Base-by-base conservation (phyloP, 768 basidiomycete genomes). In the Pleurotus cornucopiae region DNA sequence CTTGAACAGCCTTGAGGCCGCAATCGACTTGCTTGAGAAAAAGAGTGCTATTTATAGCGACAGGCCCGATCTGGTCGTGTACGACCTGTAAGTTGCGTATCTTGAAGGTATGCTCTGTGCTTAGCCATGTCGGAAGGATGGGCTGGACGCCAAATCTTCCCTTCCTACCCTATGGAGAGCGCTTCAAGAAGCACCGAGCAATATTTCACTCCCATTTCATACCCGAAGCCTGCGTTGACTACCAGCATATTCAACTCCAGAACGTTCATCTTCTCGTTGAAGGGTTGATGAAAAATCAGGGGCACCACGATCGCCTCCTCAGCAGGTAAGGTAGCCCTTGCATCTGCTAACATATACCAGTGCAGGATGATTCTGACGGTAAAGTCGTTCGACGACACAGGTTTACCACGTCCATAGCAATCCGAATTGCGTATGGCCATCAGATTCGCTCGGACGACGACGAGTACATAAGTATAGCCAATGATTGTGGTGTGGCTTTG, bases 181-280 rank as follows among this genome's bases (percentile, higher is more conserved):
- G 60, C 5, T 67, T 67, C 59, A 59, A 55, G 2, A 54, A 47
- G 14, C 65, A 66, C 51, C 56, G 66, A 45, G 56, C 55, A 34
- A 54, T 65, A 38, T 57, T 65, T 23, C 60, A 67, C 34, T 57
- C 61, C 18, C 60, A 62, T 41, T 59, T 66, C 30, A 68, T 55
- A 41, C 59, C 58, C 12, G 57, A 58, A 16, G 60, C 64, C 25
- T 62, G 69, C 23, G 51, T 57, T 43, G 49, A 62, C 5, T 69
- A 70, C 57, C 56, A 60, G 11, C 59, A 61, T n/a, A 60, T 70
- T 25, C 65, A 70, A 46, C 64, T 69, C 45, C 46, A 56, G 21
- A 69, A 73, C 60, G 73, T 69, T 1, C 63, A 60, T 13, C 57
- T 63, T n/a, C 69, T 77, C 41, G 58, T 71, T 20, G 26, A 61